Base-by-base conservation (phyloP, 2,329 filamentous ascomycete species). In the Aureobasidium sp. region DNA sequence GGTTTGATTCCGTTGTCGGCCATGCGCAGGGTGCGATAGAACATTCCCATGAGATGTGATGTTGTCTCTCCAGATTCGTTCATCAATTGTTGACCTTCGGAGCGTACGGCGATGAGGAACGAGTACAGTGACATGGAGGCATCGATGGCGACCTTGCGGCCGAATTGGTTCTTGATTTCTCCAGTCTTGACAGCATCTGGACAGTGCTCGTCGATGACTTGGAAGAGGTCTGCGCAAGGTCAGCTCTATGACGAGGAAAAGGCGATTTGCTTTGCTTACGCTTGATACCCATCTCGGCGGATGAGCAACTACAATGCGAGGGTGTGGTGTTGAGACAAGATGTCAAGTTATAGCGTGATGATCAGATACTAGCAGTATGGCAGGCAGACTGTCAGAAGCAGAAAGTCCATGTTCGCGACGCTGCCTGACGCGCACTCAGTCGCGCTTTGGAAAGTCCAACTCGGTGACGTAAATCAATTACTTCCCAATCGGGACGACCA, bases 1-100 rank as follows among this genome's bases (percentile, higher is more conserved):
- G 94, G 94, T 74, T 99, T 99, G 79, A 99, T 97, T 63, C 94
- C 94, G 70, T 97, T 97, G 77, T 99, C 94, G 71, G 97, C 90
- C 79, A 99, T 97, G 69, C 94, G 91, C 7, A 99, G 83, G 2
- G 94, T 99, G 69, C 94, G 92, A 81, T 99, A 99, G 81, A 99
- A 99, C 87, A 99, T 93, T 72, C 94, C 94, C 92, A 99, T 97
- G 17, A 99, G 80, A 75, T 99, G 94, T 20, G 94, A 99, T 0
- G 94, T 99, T 1, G 94, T 99, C 76, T 97, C 91, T 71, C 94
- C 94, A 58, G 87, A 88, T 71, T 99, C 94, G 76, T 88, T 95
- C 83, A 87, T 97, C 70, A 99, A 87, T 77, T 97, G 91, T 75
- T 99, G 91, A 69, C 94, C 94, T 70, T 96, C 91, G 70, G 92